phyloP scores from a whole-genome alignment of 2,329 filamentous ascomycete genomes.

The Bipolaris bicolor region DNA sequence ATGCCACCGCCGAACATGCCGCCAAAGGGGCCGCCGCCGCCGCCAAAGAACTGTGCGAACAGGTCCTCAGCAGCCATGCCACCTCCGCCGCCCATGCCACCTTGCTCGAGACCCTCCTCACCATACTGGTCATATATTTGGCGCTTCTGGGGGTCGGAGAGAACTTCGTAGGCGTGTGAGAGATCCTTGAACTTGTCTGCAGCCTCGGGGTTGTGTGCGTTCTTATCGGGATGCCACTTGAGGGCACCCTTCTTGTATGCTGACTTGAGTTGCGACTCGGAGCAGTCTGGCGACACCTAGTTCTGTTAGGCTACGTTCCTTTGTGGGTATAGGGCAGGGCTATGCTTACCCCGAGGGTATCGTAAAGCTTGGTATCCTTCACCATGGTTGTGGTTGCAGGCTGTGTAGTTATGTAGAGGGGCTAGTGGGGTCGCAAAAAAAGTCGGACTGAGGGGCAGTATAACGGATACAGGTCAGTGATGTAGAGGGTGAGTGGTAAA shows the following conservation, averaged over 20 bases:
- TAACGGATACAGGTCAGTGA: conserved; percentile 13
- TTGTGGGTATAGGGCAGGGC: conserved; percentile 33
- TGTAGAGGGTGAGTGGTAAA: conserved; percentile 13
- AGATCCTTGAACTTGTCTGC: conserved; percentile 99
- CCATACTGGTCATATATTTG: conserved; percentile 95
- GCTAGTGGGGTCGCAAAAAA: conserved; percentile 37
- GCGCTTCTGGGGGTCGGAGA: conserved; percentile 92
- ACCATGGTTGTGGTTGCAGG: conserved; percentile 64
- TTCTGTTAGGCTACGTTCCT: conserved; percentile 21
- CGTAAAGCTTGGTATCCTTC: conserved; percentile 80
- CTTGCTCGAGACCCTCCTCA: conserved; percentile 89
- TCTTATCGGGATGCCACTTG: conserved; percentile 94
- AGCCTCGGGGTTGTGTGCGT: conserved; percentile 87
- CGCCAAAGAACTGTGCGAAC: conserved; percentile 94
- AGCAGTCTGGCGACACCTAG: conserved; percentile 78
- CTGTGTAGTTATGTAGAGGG: conserved; percentile 21
- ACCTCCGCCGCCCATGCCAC: conserved; percentile 71
- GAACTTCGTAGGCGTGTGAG: conserved; percentile 92
- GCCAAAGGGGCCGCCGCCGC: conserved; percentile 72
- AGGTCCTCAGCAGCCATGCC: conserved; percentile 97
- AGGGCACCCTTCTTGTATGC: conserved; percentile 84
- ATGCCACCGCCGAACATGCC: conserved; percentile 61
- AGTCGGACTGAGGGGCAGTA: conserved; percentile 23
- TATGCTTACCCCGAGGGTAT: conserved; percentile 71
- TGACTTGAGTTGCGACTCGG: conserved; percentile 87